Percentiles rank a stretch among this genome's conserved stretches.
phyloP scores from a whole-genome alignment of 495 filamentous ascomycete species.

The Xylaria bambusicola region DNA sequence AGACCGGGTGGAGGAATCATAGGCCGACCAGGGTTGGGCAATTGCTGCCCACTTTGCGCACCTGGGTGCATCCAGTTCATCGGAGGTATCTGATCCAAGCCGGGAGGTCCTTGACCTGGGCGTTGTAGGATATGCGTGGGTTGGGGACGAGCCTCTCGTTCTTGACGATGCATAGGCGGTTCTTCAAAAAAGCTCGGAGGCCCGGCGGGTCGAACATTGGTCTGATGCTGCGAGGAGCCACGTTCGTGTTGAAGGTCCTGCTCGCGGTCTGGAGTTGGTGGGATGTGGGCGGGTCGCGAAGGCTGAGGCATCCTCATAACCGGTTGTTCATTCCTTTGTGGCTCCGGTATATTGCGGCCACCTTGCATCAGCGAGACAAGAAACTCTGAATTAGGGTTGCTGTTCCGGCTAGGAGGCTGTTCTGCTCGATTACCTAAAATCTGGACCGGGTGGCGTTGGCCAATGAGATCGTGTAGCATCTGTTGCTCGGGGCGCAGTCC shows the following conservation, averaged over 20 bases:
- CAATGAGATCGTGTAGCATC: slow-evolving; percentile 54
- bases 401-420: slow-evolving; percentile 40
- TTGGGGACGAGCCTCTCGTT: slow-evolving; percentile 42
- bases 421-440: slow-evolving; percentile 33
- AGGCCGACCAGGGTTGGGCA: slow-evolving; percentile 43
- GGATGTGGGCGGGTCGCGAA: slow-evolving; percentile 37
- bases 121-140: slow-evolving; percentile 60
- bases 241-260: slow-evolving; percentile 43
- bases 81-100: slow-evolving; percentile 51
- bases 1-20: slow-evolving; percentile 58
- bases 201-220: slow-evolving; percentile 26
- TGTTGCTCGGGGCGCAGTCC: slow-evolving; percentile 50
- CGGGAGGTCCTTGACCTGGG: slow-evolving; percentile 45
- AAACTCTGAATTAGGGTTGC: slow-evolving; percentile 55
- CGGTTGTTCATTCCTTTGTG: slow-evolving; percentile 44
- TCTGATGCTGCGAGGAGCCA: slow-evolving; percentile 28
- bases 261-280: slow-evolving; percentile 45
- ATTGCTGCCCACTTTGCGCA: slow-evolving; percentile 40
- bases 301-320: slow-evolving; percentile 40
- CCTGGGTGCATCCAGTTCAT: slow-evolving; percentile 41
- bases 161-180: slow-evolving; percentile 40
- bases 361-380: slow-evolving; percentile 58
- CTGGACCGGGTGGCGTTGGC: slow-evolving; percentile 51
- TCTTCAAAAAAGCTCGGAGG: slow-evolving; percentile 48
- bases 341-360: slow-evolving; percentile 44